Conservation (phyloP, 495 filamentous ascomycete species). For the Letharia lupina region DNA sequence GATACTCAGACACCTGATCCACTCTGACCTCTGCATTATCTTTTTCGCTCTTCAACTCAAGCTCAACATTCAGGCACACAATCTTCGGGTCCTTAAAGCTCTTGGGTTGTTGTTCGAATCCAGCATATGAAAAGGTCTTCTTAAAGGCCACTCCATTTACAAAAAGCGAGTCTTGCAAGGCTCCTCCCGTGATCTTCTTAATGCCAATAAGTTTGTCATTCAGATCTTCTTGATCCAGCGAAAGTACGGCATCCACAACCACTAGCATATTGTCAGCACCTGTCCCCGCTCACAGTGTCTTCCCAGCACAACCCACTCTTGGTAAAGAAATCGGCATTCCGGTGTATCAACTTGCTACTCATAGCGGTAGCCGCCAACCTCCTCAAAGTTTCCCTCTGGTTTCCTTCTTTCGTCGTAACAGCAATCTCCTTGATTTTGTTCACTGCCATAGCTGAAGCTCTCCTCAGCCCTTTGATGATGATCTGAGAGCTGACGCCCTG, state of each 20-base stretch:
- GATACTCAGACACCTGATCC: slow-evolving; percentile 97
- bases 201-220: slow-evolving; percentile 97
- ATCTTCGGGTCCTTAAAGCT: slow-evolving; percentile 88
- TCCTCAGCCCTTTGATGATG: slow-evolving; percentile 91
- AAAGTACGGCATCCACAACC: slow-evolving; percentile 94
- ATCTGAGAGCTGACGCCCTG: slow-evolving; percentile 95
- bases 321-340: slow-evolving; percentile 93
- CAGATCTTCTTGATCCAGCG: slow-evolving; percentile 94
- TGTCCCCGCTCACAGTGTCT: slow-evolving; percentile 1
- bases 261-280: slow-evolving; percentile 42
- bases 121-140: slow-evolving; percentile 98
- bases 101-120: slow-evolving; percentile 98
- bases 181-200: slow-evolving; percentile 96
- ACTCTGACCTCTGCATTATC: slow-evolving; percentile 98
- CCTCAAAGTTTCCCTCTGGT: slow-evolving; percentile 79
- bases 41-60: slow-evolving; percentile 97
- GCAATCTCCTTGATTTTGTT: slow-evolving; percentile 99
- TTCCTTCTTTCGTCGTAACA: slow-evolving; percentile 73
- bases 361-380: slow-evolving; percentile 95
- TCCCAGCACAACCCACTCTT: slow-evolving; percentile 58
- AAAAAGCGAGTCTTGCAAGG: slow-evolving; percentile 92
- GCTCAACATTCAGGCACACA: slow-evolving; percentile 91
- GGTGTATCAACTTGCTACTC: slow-evolving; percentile 98
- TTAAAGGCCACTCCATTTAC: slow-evolving; percentile 98
- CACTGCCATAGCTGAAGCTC: slow-evolving; percentile 83